Conservation (phyloP, 2,329 filamentous ascomycete species). For the Didymella arachidicola region DNA sequence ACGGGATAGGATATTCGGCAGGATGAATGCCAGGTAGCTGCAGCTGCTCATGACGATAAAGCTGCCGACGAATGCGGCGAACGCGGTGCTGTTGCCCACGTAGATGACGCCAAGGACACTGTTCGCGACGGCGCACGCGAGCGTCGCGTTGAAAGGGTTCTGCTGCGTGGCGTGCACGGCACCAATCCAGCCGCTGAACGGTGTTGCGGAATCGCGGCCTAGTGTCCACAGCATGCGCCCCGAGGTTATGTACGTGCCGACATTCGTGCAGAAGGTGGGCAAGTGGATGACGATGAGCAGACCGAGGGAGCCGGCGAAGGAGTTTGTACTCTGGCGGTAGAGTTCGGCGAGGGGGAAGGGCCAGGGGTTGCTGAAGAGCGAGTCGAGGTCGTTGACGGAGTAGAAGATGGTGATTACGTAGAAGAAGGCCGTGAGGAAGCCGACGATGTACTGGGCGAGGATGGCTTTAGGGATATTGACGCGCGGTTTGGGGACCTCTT, state of each 20-base stretch:
- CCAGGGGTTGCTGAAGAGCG: conserved; percentile 58
- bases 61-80: conserved; percentile 70
- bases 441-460: conserved; percentile 49
- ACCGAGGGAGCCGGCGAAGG: conserved; percentile 51
- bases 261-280: conserved; percentile 60
- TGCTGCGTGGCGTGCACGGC: conserved; percentile 57
- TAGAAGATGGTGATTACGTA: conserved; percentile 60
- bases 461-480: conserved; percentile 54
- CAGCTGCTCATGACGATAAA: conserved; percentile 64
- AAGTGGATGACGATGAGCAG: conserved; percentile 63
- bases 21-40: conserved; percentile 69
- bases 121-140: conserved; percentile 59
- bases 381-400: conserved; percentile 64
- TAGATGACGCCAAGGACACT: conserved; percentile 70
- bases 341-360: conserved; percentile 72
- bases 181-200: conserved; percentile 59
- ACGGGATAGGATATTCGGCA: conserved; percentile 56
- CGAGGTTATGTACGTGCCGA: conserved; percentile 66
- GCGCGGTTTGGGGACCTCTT: conserved; percentile 53
- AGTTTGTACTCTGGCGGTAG: conserved; percentile 61
- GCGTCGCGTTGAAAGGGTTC: conserved; percentile 64
- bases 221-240: conserved; percentile 71
- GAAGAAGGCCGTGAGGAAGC: conserved; percentile 47
- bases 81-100: conserved; percentile 70
- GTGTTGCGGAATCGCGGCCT: conserved; percentile 64